Evolutionary conservation across 2,329 filamentous ascomycete species (phyloP), one percentile per base, ranked within the genome.

Genomic region (Chrysoporthe cubensis): DNA sequence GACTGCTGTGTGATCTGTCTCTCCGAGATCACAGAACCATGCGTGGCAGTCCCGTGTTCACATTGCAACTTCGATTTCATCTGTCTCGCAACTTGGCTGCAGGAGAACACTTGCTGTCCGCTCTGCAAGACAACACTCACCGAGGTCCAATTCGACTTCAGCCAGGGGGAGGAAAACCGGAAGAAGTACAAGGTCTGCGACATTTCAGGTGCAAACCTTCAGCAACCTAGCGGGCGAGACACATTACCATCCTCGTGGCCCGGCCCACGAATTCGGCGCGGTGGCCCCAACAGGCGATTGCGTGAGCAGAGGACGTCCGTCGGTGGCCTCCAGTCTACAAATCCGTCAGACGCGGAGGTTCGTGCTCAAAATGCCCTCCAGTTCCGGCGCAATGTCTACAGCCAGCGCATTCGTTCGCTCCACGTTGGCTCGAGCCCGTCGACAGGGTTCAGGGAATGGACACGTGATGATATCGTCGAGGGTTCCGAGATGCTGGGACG

Each of bases 1-100:
- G 76, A 66, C 71, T 88, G 85, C 74, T 97, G 94, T 78, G 93
- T 96, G 71, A 96, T 98, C 78, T 98, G 94, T 78, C 88, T 97
- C 69, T 91, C 95, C 66, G 75, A 81, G 64, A 84, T 97, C 74
- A 87, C 88, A 11, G 92, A 96, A 73, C 80, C 87, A 64, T 93
- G 91, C 71, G 83, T 90, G 62, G 87, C 92, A 8, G 81, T 85
- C 26, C 94, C 94, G 8, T 98, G 94, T 82, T 85, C 87, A 54
- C 94, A 98, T 81, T 80, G 83, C 67, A 88, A 89, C 72, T 97
- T 96, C 76, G 94, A 97, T 81, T 96, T 94, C 75, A 78, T 93
- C 14, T 98, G 94, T 77, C 85, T 97, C 6, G 80, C 90, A 32
- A 94, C 86, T 78, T 97, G 95, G 94, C 82, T 97, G 5, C 85